A percentile compares a stretch with the other conserved stretches of the same genome.
These are phyloP conservation scores for Boletus vermiculosoides DNA, from an alignment of 768 basidiomycete genomes.

Conservation along the genomic window DNA sequence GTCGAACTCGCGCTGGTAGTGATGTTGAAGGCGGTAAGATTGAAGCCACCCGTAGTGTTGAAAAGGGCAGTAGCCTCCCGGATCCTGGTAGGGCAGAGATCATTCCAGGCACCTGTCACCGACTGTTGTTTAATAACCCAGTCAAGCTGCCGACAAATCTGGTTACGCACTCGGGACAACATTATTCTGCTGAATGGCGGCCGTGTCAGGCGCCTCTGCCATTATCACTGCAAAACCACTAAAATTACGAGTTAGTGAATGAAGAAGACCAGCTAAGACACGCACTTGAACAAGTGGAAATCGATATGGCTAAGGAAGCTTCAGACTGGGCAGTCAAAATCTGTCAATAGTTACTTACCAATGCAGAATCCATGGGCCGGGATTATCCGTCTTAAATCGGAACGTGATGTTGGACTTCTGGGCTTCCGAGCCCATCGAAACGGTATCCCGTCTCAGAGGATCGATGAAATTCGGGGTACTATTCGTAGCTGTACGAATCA, in stretches of 20 bases:
- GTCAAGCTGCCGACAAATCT: background rate
- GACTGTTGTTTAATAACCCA: background rate
- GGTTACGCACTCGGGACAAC: slow-evolving; percentile 20
- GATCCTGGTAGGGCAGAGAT: slow-evolving; percentile 20
- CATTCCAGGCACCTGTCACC: slow-evolving; percentile 18
- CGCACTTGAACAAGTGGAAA: slow-evolving; percentile 30
- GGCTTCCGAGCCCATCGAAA: slow-evolving; percentile 32
- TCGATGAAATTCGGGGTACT: slow-evolving; percentile 36
- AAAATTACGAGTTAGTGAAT: slow-evolving; percentile 2
- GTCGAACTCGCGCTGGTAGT: background rate
- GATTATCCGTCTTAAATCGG: slow-evolving; percentile 63
- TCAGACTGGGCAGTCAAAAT: background rate
- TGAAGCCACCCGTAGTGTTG: slow-evolving; percentile 18
- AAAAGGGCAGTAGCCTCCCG: slow-evolving; percentile 18
- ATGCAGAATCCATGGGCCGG: slow-evolving; percentile 59
- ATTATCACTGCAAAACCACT: slow-evolving; percentile 34
- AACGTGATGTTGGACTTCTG: slow-evolving; percentile 48
- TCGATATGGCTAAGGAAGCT: slow-evolving; percentile 29
- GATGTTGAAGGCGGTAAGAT: slow-evolving; percentile 13
- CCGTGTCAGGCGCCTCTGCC: slow-evolving; percentile 25
- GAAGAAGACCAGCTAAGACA: background rate
- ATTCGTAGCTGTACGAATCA: slow-evolving; percentile 36
- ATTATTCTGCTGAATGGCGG: slow-evolving; percentile 19
- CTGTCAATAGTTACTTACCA: slow-evolving; percentile 23
- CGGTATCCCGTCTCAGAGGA: slow-evolving; percentile 36